phyloP scores from a whole-genome alignment of 1,139 yeast species.

The Diutina sp. region DNA sequence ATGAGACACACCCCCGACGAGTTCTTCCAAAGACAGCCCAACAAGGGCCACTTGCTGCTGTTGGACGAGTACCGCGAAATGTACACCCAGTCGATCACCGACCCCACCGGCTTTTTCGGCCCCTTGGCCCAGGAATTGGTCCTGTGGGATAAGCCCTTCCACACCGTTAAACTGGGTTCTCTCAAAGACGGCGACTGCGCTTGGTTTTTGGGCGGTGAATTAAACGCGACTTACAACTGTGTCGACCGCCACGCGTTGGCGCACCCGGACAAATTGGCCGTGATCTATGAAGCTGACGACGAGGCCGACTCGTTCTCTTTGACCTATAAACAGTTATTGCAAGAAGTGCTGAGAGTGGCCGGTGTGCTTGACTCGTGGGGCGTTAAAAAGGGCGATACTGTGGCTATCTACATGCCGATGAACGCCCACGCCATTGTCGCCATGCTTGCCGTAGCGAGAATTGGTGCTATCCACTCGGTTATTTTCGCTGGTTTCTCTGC shows the following conservation, averaged over 20 bases:
- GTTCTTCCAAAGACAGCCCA: constrained; percentile 64
- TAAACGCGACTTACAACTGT: constrained; percentile 91
- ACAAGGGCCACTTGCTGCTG: constrained; percentile 30
- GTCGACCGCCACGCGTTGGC: constrained; percentile 91
- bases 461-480: constrained; percentile 95
- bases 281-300: constrained; percentile 92
- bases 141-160: constrained; percentile 77
- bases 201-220: constrained; percentile 90
- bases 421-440: constrained; percentile 91
- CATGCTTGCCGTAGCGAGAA: constrained; percentile 85
- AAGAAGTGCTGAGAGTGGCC: constrained; percentile 81
- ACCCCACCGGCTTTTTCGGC: constrained; percentile 81
- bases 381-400: constrained; percentile 85
- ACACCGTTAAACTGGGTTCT: constrained; percentile 60
- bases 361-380: constrained; percentile 84
- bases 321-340: constrained; percentile 77
- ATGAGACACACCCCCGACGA: constrained; percentile 62
- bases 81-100: constrained; percentile 64
- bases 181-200: constrained; percentile 72
- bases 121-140: constrained; percentile 67
- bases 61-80: constrained; percentile 62
- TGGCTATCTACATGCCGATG: constrained; percentile 95
- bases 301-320: constrained; percentile 60
- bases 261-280: constrained; percentile 79
- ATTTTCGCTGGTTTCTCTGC: constrained; percentile 95